A percentile compares a stretch with the other conserved stretches of the same genome.
Evolutionary conservation across 2,329 filamentous ascomycete genomes (phyloP).

Genomic region (Aureobasidium sp.): DNA sequence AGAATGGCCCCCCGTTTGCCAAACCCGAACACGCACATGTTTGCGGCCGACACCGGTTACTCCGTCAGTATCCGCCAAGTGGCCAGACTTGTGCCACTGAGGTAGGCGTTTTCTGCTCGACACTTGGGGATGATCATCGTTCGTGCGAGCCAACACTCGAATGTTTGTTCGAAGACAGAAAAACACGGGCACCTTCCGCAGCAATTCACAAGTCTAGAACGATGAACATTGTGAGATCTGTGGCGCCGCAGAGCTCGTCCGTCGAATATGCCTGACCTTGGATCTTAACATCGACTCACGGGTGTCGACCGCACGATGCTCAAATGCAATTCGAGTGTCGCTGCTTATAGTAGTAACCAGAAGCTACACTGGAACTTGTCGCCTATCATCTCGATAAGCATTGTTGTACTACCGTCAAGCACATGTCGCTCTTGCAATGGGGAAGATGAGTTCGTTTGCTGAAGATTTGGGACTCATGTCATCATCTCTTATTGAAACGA

Average conservation of each 20-base stretch:
- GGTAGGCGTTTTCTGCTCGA: background rate
- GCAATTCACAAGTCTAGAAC: too few species aligned
- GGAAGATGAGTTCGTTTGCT: too few species aligned
- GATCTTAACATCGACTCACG: background rate
- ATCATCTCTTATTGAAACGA: too few species aligned
- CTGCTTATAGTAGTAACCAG: background rate
- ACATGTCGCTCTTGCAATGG: too few species aligned
- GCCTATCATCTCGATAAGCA: too few species aligned
- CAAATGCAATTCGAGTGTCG: background rate
- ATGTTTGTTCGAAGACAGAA: background rate
- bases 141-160: background rate
- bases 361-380: background rate
- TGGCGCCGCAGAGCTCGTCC: too few species aligned
- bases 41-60: background rate
- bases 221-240: too few species aligned
- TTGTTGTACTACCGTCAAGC: too few species aligned
- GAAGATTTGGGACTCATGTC: too few species aligned
- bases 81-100: background rate
- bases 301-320: background rate
- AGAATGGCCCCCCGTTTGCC: background rate
- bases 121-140: background rate
- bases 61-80: background rate
- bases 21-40: background rate
- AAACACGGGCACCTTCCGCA: background rate
- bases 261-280: too few species aligned